Evolutionary conservation across 371 early-diverging fungal genomes (phyloP), one percentile per base, ranked within the genome.

Genomic region (Mucor saturninus): DNA sequence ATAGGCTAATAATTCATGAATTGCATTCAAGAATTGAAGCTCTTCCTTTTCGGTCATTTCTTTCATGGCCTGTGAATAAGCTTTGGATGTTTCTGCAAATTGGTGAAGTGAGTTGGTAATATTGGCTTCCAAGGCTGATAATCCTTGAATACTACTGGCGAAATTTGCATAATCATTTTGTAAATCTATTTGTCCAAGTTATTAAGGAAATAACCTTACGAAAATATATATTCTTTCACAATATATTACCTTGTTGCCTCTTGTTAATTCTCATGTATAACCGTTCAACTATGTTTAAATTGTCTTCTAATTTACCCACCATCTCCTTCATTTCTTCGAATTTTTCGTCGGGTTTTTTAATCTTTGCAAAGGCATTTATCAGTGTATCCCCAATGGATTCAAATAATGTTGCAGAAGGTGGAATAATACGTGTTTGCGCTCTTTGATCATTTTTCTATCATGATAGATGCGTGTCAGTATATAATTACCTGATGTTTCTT

Each of bases 301-400:
- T 92, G 45, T 95, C 93, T 64, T 93, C 93, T 56, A 96, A 79
- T 65, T 90, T 91, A 15, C 87, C 89, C 2, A 96, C 73, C n/a
- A 73, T 79, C 15, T 94, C 94, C 46, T 88, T 81, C 83, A 95
- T 91, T 50, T 89, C 83, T 13, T 89, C 75, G 72, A 96, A 97
- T 61, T 86, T 82, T 61, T 93, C 91, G 53, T 97, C 96, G 2
- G 91, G 94, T 57, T 91, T 90, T 71, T 90, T 92, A 60, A 96
- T 83, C 83, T 93, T 96, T 46, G 90, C 79, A 74, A 96, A 95
- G 5, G 95, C 93, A 73, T 96, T 97, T 30, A 97, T 63, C 28
- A 98, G 69, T 6, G 86, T 89, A 74, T 98, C 98, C 40, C 77
- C 68, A 26, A 80, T 65, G 15, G 77, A 67, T 14, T 76, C 74